phyloP scores from a whole-genome alignment of 495 filamentous ascomycete genomes.

The Penicillium waksmanii region DNA sequence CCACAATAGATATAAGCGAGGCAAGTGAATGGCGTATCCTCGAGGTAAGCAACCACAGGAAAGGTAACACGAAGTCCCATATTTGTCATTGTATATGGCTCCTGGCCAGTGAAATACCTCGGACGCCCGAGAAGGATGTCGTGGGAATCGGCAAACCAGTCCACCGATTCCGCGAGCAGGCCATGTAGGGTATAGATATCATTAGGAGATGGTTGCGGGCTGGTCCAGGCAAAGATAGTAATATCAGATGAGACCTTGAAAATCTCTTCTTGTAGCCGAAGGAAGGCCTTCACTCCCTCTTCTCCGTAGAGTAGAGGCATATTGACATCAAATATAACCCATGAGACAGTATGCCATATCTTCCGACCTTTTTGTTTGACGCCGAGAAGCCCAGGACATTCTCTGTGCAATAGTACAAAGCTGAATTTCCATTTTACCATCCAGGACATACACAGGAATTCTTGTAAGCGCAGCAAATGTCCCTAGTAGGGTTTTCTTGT shows the following conservation, averaged over 20 bases:
- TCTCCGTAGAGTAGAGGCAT: constrained; percentile 53
- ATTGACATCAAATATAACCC: constrained; percentile 45
- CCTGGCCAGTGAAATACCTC: too few species aligned
- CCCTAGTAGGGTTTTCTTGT: not conserved
- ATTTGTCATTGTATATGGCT: too few species aligned
- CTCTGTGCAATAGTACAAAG: not conserved
- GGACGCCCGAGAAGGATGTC: too few species aligned
- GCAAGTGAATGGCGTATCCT: too few species aligned
- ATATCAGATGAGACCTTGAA: constrained; percentile 11
- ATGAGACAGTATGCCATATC: constrained; percentile 49
- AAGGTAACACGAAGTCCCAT: too few species aligned
- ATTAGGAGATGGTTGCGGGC: too few species aligned
- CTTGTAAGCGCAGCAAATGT: not conserved
- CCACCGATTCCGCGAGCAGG: too few species aligned
- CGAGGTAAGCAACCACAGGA: too few species aligned
- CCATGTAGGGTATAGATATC: too few species aligned
- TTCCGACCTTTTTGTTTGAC: constrained; percentile 12
- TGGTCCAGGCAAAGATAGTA: constrained; percentile 9
- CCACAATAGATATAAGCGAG: too few species aligned
- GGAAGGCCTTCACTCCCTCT: constrained; percentile 33
- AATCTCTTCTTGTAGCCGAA: constrained; percentile 41
- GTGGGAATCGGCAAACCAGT: too few species aligned
- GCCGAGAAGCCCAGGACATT: not conserved
- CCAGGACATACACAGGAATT: not conserved
- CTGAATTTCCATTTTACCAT: not conserved